Conservation (phyloP, 192 early-diverging fungal genomes). For the Gaertneriomyces semiglobifer region DNA sequence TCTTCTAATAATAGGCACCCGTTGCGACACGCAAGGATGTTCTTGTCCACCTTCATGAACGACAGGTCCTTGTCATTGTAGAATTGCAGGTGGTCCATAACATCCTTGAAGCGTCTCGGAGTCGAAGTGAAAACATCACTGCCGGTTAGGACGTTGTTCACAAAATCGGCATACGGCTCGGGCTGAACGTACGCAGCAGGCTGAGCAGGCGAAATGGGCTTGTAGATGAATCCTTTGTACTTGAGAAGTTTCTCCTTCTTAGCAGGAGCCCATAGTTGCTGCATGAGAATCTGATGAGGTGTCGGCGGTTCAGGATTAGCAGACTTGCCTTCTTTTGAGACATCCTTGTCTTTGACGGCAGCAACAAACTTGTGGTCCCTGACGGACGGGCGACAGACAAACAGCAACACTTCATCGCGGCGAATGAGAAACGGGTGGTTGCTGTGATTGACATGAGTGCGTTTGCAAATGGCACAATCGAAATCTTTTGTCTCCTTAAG, state of each 20-base stretch:
- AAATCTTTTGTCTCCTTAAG: slow-evolving; percentile 19
- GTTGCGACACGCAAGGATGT: slow-evolving; percentile 11
- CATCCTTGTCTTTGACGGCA: too few relatives aligned
- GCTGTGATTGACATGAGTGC: slow-evolving; percentile 16
- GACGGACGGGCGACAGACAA: slow-evolving; percentile 13
- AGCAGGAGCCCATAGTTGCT: not conserved
- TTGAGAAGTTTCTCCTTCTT: slow-evolving; percentile 2
- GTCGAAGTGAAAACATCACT: slow-evolving; percentile 2
- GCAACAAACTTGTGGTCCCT: slow-evolving; percentile 7
- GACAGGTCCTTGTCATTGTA: slow-evolving; percentile 11
- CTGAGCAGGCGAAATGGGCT: too few relatives aligned
- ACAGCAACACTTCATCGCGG: slow-evolving; percentile 1
- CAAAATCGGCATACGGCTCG: slow-evolving; percentile 5
- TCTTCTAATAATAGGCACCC: not conserved
- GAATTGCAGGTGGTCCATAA: slow-evolving; percentile 5
- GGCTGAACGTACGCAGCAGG: slow-evolving; percentile 9
- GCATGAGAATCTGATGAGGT: slow-evolving; percentile 11
- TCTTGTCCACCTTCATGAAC: slow-evolving; percentile 11
- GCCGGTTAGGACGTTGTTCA: slow-evolving; percentile 4
- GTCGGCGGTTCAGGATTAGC: not conserved
- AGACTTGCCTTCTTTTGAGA: not conserved
- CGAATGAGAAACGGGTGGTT: slow-evolving; percentile 21
- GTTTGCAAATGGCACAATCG: slow-evolving; percentile 11
- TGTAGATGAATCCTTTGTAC: slow-evolving; percentile 6
- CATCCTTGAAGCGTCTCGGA: slow-evolving; percentile 13